Evolutionary conservation across 495 filamentous ascomycete genomes (phyloP).

Genomic region (Penicillium odoratum): DNA sequence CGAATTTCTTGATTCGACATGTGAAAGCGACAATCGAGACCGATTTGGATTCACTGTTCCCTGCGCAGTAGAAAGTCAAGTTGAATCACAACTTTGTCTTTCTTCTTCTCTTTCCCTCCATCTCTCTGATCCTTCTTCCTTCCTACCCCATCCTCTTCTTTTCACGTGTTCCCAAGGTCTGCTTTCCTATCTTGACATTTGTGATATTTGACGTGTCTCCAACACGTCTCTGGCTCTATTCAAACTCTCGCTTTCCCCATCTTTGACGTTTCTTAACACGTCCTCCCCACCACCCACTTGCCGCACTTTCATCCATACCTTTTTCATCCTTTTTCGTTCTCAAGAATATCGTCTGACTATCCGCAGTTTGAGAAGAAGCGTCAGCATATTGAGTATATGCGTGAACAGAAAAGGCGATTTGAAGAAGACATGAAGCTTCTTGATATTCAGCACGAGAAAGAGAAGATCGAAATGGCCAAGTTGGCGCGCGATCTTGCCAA

Average conservation of each 20-base stretch:
- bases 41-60: no score
- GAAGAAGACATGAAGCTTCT: constrained; percentile 85
- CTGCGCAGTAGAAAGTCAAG: no score
- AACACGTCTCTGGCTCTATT: neutral
- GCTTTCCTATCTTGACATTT: no score
- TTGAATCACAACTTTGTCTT: no score
- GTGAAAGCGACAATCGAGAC: no score
- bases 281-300: neutral
- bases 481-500: constrained; percentile 74
- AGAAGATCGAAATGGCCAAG: constrained; percentile 78
- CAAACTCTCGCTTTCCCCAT: neutral
- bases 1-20: no score
- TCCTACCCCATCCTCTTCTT: neutral
- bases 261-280: neutral
- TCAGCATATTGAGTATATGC: constrained; percentile 79
- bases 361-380: constrained; percentile 88
- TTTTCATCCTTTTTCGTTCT: neutral
- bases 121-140: neutral
- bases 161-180: neutral
- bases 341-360: constrained; percentile 22
- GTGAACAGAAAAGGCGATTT: constrained; percentile 80
- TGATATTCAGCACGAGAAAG: constrained; percentile 75
- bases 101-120: neutral
- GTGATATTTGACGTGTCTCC: neutral
- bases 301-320: neutral